Conservation (phyloP, 2,329 filamentous ascomycete genomes). For the Stachybotrys chartarum region DNA sequence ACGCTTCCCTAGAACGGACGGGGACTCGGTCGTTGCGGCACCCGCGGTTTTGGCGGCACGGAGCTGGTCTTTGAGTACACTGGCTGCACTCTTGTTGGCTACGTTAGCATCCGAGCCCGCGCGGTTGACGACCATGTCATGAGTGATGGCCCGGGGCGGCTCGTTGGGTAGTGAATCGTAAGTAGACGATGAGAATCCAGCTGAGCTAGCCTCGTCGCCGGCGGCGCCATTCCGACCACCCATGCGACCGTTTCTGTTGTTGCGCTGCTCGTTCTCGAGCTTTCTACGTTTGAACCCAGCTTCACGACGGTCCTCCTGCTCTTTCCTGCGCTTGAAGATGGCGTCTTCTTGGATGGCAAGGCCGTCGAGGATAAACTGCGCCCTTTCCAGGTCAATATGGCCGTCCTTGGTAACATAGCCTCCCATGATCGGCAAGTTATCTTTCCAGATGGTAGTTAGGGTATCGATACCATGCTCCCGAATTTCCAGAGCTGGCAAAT, state of each 20-base stretch:
- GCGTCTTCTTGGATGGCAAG: conserved; percentile 88
- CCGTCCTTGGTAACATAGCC: conserved; percentile 96
- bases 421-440: conserved; percentile 84
- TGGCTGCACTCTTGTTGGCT: conserved; percentile 92
- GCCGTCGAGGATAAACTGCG: conserved; percentile 81
- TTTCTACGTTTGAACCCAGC: conserved; percentile 74
- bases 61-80: conserved; percentile 75
- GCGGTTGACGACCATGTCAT: conserved; percentile 80
- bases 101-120: conserved; percentile 61
- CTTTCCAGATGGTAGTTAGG: conserved; percentile 92
- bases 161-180: conserved; percentile 47
- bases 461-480: conserved; percentile 96
- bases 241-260: conserved; percentile 17
- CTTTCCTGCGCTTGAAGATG: conserved; percentile 83
- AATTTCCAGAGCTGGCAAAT: conserved; percentile 95
- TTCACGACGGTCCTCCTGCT: conserved; percentile 76
- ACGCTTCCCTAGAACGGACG: conserved; percentile 59
- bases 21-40: conserved; percentile 16
- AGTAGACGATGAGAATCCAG: conserved; percentile 24
- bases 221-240: conserved; percentile 11
- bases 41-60: conserved; percentile 33
- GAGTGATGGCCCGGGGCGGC: conserved; percentile 57
- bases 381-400: conserved; percentile 76
- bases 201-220: conserved; percentile 26
- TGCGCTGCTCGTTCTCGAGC: conserved; percentile 48